A percentile compares a stretch with the other conserved stretches of the same genome.
Evolutionary conservation across 2,329 filamentous ascomycete genomes (phyloP).

Genomic region (Talaromyces sp.): DNA sequence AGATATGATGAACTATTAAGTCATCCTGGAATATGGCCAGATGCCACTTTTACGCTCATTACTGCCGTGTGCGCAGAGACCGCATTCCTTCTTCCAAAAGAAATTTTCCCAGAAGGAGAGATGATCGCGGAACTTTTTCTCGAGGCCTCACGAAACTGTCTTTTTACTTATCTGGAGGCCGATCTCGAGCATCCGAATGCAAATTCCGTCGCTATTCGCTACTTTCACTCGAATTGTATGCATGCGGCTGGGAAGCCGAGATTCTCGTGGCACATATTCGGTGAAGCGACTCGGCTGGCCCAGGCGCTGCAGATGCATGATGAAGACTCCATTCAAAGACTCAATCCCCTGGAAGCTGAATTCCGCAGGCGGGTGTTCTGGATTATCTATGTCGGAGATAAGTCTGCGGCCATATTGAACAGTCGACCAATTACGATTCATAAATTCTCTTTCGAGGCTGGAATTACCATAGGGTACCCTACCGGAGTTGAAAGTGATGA

Average conservation of each 20-base stretch:
- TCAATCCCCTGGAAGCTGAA: conserved; percentile 38
- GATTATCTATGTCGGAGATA: conserved; percentile 26
- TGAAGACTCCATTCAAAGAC: conserved; percentile 36
- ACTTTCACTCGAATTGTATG: conserved; percentile 47
- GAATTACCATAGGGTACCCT: conserved; percentile 35
- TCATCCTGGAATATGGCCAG: conserved; percentile 31
- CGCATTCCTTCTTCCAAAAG: conserved; percentile 39
- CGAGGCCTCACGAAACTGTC: conserved; percentile 38
- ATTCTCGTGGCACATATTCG: conserved; percentile 47
- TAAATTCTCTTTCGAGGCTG: conserved; percentile 42
- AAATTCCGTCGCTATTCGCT: conserved; percentile 44
- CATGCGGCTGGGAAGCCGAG: conserved; percentile 44
- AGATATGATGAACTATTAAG: background rate
- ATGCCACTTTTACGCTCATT: conserved; percentile 42
- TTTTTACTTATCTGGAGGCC: conserved; percentile 40
- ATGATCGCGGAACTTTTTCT: conserved; percentile 39
- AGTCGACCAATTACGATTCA: conserved; percentile 45
- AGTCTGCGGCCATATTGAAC: conserved; percentile 29
- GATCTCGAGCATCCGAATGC: conserved; percentile 44
- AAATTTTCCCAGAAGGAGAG: conserved; percentile 42
- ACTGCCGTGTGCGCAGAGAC: conserved; percentile 46
- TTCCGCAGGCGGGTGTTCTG: conserved; percentile 24
- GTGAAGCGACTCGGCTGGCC: conserved; percentile 42
- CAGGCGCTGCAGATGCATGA: conserved; percentile 46
- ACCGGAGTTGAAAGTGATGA: conserved; percentile 11